Percentiles rank a stretch among this genome's conserved stretches.
phyloP scores from a whole-genome alignment of 148 eudicot species.

The Rhododendron kiyosumense region DNA sequence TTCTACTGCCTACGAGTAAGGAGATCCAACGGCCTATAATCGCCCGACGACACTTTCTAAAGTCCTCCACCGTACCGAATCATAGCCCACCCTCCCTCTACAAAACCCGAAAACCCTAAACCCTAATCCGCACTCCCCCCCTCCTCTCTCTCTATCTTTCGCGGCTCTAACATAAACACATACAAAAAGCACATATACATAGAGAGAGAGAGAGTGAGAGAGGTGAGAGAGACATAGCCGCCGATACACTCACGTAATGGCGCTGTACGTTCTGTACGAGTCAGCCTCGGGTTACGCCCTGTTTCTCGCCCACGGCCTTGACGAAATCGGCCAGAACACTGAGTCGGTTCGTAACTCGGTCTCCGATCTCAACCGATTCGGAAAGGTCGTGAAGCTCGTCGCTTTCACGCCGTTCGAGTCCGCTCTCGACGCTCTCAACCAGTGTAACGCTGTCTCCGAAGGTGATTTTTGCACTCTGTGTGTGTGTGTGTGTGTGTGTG shows the following conservation, averaged over 20 bases:
- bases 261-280: slow-evolving; percentile 56
- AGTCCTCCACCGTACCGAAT: background rate
- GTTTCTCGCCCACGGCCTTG: slow-evolving; percentile 67
- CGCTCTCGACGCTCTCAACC: slow-evolving; percentile 88
- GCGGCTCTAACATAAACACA: background rate
- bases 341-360: slow-evolving; percentile 81
- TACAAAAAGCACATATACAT: background rate
- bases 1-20: background rate
- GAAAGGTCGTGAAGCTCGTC: slow-evolving; percentile 71
- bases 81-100: background rate
- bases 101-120: background rate
- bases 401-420: slow-evolving; percentile 80
- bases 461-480: slow-evolving; percentile 24
- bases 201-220: background rate
- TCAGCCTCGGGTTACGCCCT: slow-evolving; percentile 69
- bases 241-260: slow-evolving; percentile 26
- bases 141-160: background rate
- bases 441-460: slow-evolving; percentile 85
- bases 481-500: no score
- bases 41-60: background rate
- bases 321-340: slow-evolving; percentile 81
- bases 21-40: background rate
- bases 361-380: slow-evolving; percentile 68
- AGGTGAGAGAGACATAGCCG: background rate
- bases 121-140: background rate